Conservation (phyloP, 1,284 basidiomycete species). For the Kwoniella shivajii region DNA sequence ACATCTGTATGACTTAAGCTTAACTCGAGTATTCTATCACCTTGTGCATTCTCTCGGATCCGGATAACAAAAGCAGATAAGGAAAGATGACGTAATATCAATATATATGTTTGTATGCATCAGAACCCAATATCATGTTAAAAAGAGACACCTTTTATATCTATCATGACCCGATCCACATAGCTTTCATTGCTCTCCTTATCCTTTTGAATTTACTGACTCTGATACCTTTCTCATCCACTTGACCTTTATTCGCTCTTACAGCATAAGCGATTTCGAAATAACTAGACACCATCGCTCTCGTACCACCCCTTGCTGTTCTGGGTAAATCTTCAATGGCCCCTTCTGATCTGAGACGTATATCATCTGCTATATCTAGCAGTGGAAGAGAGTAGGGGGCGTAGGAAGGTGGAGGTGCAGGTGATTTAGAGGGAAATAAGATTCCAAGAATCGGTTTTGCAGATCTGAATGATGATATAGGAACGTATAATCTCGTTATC, state of each 20-base stretch:
- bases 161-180: conserved; percentile 38
- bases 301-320: conserved; percentile 44
- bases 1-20: too few relatives aligned
- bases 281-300: conserved; percentile 53
- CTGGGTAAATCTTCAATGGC: conserved; percentile 47
- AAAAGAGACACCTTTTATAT: too few relatives aligned
- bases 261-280: conserved; percentile 49
- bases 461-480: conserved; percentile 39
- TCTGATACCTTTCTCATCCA: conserved; percentile 38
- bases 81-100: too few relatives aligned
- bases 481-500: conserved; percentile 54
- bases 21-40: too few relatives aligned
- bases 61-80: too few relatives aligned
- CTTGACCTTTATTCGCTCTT: conserved; percentile 20
- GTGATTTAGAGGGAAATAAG: conserved; percentile 13
- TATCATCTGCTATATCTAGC: conserved; percentile 39
- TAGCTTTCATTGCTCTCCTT: conserved; percentile 32
- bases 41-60: too few relatives aligned
- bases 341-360: conserved; percentile 26
- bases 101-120: too few relatives aligned
- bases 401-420: conserved; percentile 7
- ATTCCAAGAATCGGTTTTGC: not conserved
- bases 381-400: conserved; percentile 37
- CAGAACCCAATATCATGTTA: too few relatives aligned
- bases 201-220: conserved; percentile 38